Evolutionary conservation across 2,329 filamentous ascomycete genomes (phyloP).

Genomic region (Colletotrichum aenigma): DNA sequence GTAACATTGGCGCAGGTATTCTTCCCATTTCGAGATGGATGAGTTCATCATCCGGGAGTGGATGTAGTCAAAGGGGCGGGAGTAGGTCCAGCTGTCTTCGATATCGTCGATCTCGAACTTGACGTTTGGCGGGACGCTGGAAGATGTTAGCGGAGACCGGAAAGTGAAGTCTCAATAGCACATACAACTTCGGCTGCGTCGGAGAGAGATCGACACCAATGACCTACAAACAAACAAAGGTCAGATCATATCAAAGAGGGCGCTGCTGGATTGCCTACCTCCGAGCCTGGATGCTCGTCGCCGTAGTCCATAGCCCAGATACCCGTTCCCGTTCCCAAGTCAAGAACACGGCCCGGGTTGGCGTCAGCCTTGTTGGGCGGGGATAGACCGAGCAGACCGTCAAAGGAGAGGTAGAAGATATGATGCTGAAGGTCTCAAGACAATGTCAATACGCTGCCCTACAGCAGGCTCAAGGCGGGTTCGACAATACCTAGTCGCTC

Average conservation of each 20-base stretch:
- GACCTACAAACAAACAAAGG: conserved; percentile 15
- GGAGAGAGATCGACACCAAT: conserved; percentile 43
- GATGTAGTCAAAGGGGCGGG: conserved; percentile 59
- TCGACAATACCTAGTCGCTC: conserved; percentile 7
- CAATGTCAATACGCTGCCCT: background rate
- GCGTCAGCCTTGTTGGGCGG: conserved; percentile 20
- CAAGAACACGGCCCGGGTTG: conserved; percentile 22
- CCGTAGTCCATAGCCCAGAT: conserved; percentile 45
- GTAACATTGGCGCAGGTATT: conserved; percentile 52
- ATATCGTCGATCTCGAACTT: conserved; percentile 44
- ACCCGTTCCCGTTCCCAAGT: conserved; percentile 31
- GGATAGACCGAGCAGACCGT: conserved; percentile 22
- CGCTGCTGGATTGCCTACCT: conserved; percentile 15
- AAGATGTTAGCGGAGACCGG: background rate
- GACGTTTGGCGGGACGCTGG: conserved; percentile 43
- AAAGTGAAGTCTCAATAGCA: background rate
- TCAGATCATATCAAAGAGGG: background rate
- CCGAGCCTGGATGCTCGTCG: conserved; percentile 36
- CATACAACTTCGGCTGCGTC: conserved; percentile 42
- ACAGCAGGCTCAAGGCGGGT: no score
- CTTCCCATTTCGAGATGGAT: conserved; percentile 57
- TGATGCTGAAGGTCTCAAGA: conserved; percentile 55
- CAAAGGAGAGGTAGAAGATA: conserved; percentile 51
- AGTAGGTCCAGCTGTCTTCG: conserved; percentile 29
- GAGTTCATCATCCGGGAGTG: conserved; percentile 62